Percentiles rank a stretch among this genome's conserved stretches.
Evolutionary conservation across 2,329 filamentous ascomycete genomes (phyloP).

Genomic region (Penicillium sclerotigenum): DNA sequence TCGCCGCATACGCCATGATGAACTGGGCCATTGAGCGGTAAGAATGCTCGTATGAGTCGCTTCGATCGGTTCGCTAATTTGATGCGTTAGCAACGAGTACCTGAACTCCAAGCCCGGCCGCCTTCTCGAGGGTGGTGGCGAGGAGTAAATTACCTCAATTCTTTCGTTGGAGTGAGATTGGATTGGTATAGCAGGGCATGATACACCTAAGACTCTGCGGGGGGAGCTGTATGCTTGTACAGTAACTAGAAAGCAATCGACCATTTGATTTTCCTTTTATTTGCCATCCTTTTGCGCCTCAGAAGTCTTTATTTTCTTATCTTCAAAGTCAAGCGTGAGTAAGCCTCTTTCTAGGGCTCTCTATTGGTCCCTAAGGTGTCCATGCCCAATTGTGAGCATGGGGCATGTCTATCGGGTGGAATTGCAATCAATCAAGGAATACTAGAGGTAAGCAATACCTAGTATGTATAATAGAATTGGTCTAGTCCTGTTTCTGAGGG

Average conservation of each 20-base stretch:
- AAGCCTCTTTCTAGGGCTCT: constrained; percentile 14
- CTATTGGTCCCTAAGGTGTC: constrained; percentile 5
- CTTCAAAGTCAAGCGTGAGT: constrained; percentile 2
- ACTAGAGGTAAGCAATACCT: neutral
- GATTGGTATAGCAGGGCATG: constrained; percentile 17
- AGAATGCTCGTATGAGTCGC: constrained; percentile 33
- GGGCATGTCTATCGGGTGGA: neutral
- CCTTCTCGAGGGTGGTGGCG: constrained; percentile 29
- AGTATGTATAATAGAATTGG: neutral
- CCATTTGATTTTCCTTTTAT: constrained; percentile 20
- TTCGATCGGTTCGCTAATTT: constrained; percentile 7
- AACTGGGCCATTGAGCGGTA: constrained; percentile 90
- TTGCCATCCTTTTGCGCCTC: neutral
- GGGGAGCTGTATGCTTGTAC: constrained; percentile 35
- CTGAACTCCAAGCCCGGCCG: constrained; percentile 51
- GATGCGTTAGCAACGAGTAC: constrained; percentile 46
- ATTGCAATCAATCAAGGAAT: neutral
- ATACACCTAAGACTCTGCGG: constrained; percentile 12
- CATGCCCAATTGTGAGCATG: neutral
- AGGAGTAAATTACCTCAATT: constrained; percentile 30
- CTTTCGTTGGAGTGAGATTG: constrained; percentile 6
- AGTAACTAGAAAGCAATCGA: constrained; percentile 44
- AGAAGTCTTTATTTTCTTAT: neutral
- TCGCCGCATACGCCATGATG: constrained; percentile 77
- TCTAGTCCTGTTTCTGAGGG: neutral